A percentile compares a stretch with the other conserved stretches of the same genome.
phyloP scores from a whole-genome alignment of 2,329 filamentous ascomycete genomes.

The Alternaria arbusti region DNA sequence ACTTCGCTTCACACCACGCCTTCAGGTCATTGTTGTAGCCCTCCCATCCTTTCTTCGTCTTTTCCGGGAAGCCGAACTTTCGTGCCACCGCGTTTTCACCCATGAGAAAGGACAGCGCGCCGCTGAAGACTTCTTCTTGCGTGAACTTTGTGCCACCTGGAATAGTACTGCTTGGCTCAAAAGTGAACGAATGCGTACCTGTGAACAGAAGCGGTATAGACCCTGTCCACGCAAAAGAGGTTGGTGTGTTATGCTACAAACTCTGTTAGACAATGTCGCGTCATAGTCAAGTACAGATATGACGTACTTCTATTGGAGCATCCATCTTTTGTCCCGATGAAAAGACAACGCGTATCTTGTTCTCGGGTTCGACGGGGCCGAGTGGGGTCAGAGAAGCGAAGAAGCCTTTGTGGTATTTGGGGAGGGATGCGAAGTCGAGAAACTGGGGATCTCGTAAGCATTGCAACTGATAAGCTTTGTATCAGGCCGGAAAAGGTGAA shows the following conservation, averaged over 20 bases:
- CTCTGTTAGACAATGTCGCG: not conserved
- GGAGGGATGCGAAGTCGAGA: slow-evolving; percentile 19
- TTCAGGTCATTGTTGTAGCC: slow-evolving; percentile 22
- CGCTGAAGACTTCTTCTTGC: slow-evolving; percentile 27
- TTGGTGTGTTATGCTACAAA: slow-evolving; percentile 15
- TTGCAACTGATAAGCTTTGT: not conserved
- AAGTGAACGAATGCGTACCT: slow-evolving; percentile 24
- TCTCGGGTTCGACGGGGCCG: slow-evolving; percentile 10
- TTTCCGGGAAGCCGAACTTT: slow-evolving; percentile 15
- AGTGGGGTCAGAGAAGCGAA: slow-evolving; percentile 23
- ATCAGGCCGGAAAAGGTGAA: not conserved
- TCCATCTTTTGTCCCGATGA: slow-evolving; percentile 11
- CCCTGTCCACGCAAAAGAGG: slow-evolving; percentile 20
- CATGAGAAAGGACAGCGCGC: slow-evolving; percentile 21
- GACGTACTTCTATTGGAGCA: slow-evolving; percentile 9
- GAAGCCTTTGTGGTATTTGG: slow-evolving; percentile 17
- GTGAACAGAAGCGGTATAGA: slow-evolving; percentile 20
- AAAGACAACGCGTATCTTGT: slow-evolving; percentile 19
- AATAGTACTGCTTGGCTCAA: slow-evolving; percentile 7
- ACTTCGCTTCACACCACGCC: slow-evolving; percentile 14
- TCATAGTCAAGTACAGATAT: not conserved
- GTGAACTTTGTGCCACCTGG: slow-evolving; percentile 25
- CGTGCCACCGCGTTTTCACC: slow-evolving; percentile 15
- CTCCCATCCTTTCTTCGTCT: slow-evolving; percentile 17
- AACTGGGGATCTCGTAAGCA: slow-evolving; percentile 3